Conservation (phyloP, 306 rosid genomes). For the Rubus parviflorus region DNA sequence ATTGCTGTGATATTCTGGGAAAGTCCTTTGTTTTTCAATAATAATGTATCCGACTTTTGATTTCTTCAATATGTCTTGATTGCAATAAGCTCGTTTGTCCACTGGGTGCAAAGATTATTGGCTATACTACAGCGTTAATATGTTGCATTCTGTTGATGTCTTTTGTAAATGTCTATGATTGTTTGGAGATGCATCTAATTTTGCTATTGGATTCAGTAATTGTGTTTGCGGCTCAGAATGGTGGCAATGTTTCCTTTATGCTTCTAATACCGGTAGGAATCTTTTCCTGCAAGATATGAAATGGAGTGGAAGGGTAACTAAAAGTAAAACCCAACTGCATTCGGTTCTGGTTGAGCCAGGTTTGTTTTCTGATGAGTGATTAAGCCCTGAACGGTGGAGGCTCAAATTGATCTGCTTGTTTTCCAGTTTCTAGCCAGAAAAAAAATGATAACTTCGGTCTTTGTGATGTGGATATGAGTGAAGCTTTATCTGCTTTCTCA, state of each 20-base stretch:
- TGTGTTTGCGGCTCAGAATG: neutral
- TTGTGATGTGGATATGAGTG: too few relatives aligned
- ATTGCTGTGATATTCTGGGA: slow-evolving; percentile 11
- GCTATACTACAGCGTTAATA: neutral
- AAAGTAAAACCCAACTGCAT: too few relatives aligned
- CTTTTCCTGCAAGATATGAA: neutral
- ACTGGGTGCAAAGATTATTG: neutral
- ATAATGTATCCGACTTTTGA: slow-evolving; percentile 18
- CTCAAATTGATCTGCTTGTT: neutral
- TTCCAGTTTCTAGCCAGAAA: neutral
- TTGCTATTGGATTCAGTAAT: neutral
- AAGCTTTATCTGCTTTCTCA: neutral
- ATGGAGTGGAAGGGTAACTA: neutral
- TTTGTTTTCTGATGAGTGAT: neutral
- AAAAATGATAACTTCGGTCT: neutral
- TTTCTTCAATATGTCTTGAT: neutral
- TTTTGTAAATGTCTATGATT: neutral
- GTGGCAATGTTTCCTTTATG: neutral
- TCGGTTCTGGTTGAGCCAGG: neutral
- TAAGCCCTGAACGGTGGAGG: too few relatives aligned
- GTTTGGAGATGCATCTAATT: neutral
- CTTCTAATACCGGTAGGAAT: neutral
- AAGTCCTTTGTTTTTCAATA: slow-evolving; percentile 13
- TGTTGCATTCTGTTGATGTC: neutral
- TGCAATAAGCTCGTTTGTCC: slow-evolving; percentile 6